Conservation (phyloP, 2,329 filamentous ascomycete genomes). For the Apiospora arundinis region DNA sequence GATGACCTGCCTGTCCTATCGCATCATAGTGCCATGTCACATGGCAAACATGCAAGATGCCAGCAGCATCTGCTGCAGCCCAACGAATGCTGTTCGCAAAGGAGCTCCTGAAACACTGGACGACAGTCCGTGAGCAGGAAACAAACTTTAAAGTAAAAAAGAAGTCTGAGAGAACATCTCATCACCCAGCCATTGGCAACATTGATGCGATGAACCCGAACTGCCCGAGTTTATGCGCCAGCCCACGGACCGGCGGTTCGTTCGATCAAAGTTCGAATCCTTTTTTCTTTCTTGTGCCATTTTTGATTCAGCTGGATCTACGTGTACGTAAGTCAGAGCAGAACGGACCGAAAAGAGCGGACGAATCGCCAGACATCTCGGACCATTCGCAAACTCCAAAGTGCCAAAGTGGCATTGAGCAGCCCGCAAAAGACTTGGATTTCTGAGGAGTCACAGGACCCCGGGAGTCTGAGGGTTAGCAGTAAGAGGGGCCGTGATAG, state of each 20-base stretch:
- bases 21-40: slow-evolving; percentile 6
- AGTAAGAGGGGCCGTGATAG: not conserved
- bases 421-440: not conserved
- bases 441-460: no score
- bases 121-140: slow-evolving; percentile 8
- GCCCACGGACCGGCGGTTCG: slow-evolving; percentile 13
- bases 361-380: not conserved
- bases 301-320: not conserved
- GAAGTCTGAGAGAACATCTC: not conserved
- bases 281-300: not conserved
- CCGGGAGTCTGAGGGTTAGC: not conserved
- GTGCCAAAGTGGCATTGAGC: not conserved
- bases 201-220: slow-evolving; percentile 5
- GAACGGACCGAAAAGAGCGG: slow-evolving; percentile 13
- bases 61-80: not conserved
- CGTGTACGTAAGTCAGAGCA: not conserved
- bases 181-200: not conserved
- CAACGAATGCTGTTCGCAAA: not conserved
- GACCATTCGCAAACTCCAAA: slow-evolving; percentile 9
- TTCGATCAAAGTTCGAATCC: slow-evolving; percentile 9
- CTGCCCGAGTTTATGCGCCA: slow-evolving; percentile 10
- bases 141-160: not conserved
- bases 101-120: slow-evolving; percentile 17
- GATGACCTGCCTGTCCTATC: not conserved
- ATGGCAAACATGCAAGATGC: slow-evolving; percentile 19